Conservation (phyloP, 202 grass and related monocot genomes). For the Sporobolus alterniflorus region DNA sequence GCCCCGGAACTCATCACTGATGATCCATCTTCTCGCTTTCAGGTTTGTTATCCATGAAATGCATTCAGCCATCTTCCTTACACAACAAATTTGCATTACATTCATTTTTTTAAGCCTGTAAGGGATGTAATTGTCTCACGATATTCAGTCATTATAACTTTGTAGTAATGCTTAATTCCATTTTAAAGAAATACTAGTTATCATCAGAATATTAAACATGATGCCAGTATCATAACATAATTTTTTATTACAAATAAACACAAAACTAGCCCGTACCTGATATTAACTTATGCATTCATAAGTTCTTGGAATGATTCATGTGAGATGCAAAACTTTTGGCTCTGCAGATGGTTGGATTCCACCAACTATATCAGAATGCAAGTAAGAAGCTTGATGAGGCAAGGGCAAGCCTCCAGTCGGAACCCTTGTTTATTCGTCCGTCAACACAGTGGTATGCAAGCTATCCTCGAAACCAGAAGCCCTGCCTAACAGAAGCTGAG, state of each 20-base stretch:
- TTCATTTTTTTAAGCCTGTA: neutral
- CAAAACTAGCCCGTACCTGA: neutral
- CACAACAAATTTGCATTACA: neutral
- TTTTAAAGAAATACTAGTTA: constrained; percentile 16
- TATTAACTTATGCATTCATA: too few relatives aligned
- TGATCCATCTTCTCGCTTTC: constrained; percentile 84
- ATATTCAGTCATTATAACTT: neutral
- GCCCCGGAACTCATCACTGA: constrained; percentile 65
- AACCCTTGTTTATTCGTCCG: constrained; percentile 82
- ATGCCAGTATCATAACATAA: neutral
- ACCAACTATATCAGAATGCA: constrained; percentile 64
- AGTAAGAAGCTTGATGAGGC: constrained; percentile 56
- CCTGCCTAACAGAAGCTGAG: constrained; percentile 65
- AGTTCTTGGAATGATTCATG: neutral
- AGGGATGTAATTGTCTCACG: neutral
- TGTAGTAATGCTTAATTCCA: neutral
- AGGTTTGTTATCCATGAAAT: constrained; percentile 40
- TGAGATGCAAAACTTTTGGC: neutral
- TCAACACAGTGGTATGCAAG: constrained; percentile 90
- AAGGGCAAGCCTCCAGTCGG: constrained; percentile 53
- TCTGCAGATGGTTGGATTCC: constrained; percentile 67
- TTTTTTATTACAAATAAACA: neutral
- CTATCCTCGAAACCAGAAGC: constrained; percentile 42
- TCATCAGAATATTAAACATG: neutral
- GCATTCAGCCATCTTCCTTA: neutral